These are phyloP conservation scores for Neofusicoccum umdonicola DNA, from an alignment of 2,329 filamentous ascomycete species.

Conservation along the genomic window DNA sequence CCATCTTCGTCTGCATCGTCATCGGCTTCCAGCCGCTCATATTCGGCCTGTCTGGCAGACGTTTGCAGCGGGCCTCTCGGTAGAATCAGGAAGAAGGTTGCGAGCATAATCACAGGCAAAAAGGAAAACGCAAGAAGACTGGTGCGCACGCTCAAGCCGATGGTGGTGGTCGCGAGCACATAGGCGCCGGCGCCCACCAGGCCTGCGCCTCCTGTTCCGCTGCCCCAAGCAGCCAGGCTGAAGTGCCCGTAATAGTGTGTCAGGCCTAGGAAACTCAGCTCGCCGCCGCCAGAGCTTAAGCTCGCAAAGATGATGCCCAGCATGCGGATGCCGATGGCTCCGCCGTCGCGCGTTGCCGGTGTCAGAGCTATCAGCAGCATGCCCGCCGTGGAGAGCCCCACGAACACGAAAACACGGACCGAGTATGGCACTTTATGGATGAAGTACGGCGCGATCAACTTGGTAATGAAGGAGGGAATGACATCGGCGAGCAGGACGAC, in stretches of 20 bases:
- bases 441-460: constrained; percentile 88
- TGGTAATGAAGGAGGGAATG: constrained; percentile 82
- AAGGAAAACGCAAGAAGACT: constrained; percentile 77
- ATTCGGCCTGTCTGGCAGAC: constrained; percentile 46
- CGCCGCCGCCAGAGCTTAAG: constrained; percentile 79
- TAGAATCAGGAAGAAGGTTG: constrained; percentile 81
- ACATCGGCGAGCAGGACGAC: constrained; percentile 92
- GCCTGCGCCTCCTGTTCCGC: constrained; percentile 86
- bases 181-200: constrained; percentile 85
- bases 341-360: constrained; percentile 56
- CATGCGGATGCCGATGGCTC: constrained; percentile 71
- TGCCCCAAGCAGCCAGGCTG: constrained; percentile 87
- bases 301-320: constrained; percentile 81
- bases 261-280: constrained; percentile 85
- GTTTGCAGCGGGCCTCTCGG: constrained; percentile 65
- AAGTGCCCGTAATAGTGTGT: constrained; percentile 91
- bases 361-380: constrained; percentile 89
- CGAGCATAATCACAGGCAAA: constrained; percentile 76
- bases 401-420: constrained; percentile 71
- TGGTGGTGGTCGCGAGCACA: constrained; percentile 76
- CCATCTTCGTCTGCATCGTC: constrained; percentile 39
- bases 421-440: constrained; percentile 84
- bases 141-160: constrained; percentile 69
- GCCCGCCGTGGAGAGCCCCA: constrained; percentile 70
- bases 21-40: constrained; percentile 51